Evolutionary conservation across 2,329 filamentous ascomycete genomes (phyloP), one percentile per base, ranked within the genome.

Genomic region (Penicillium concentricum): DNA sequence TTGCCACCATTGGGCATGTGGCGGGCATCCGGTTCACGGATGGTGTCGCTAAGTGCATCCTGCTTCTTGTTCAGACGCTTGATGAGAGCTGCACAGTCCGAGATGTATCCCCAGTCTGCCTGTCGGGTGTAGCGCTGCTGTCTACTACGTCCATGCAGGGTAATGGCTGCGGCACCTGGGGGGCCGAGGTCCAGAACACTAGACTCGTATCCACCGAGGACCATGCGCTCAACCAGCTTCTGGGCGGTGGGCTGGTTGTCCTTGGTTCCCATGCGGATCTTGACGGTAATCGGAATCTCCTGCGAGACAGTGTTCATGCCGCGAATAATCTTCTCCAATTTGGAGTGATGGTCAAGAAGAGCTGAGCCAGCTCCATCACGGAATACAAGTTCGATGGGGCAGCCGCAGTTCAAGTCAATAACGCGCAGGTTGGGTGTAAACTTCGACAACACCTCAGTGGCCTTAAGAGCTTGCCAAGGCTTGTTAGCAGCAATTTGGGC

Each of bases 41-140:
- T 79, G 0, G 94, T 99, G 73, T 99, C 94, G 6, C 84, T 81
- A 16, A 89, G 73, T 4, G 78, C 78, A 61, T 86, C 85, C 54
- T 83, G 84, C 71, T 89, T 83, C 57, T 84, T 79, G 70, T 92
- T 92, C 68, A 96, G 87, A 5, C 84, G 81, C 74, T 91, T 88
- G 76, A 99, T 88, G 55, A 97, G 82, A 6, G 88, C 86, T 2
- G 93, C 88, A 67, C 91, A 96, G 70, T 96, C 90, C 51, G 90
- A 87, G 64, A 99, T 97, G 75, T 97, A 99, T 43, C 82, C 79
- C 94, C 94, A 99, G 74, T 99, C 91, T n/a, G 94, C 94, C 63
- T 82, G 86, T 69, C 87, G 89, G 4, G 91, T 94, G 78, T 99
- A 99, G 57, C 94, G 86, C 78, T 97, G 93, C 78, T 97, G 92